phyloP scores from a whole-genome alignment of 306 rosid genomes.

The Lagenaria siceraria region DNA sequence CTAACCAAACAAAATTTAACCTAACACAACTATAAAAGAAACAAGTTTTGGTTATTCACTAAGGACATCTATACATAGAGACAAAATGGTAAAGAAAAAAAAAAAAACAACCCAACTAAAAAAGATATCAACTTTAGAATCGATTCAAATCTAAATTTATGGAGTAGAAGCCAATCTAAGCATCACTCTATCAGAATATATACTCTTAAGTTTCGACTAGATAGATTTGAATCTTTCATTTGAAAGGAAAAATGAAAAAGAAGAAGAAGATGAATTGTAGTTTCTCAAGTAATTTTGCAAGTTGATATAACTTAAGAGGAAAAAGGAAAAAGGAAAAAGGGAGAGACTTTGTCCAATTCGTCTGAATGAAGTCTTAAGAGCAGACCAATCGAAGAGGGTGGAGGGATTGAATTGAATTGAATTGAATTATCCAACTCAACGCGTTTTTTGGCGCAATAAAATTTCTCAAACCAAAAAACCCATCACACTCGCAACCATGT shows the following conservation, averaged over 20 bases:
- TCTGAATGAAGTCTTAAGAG: neutral
- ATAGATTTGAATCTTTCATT: too few relatives aligned
- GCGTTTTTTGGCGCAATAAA: constrained; percentile 8
- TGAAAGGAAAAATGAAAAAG: neutral
- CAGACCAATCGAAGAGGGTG: neutral
- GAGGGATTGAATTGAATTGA: neutral
- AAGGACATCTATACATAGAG: neutral
- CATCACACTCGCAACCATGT: neutral
- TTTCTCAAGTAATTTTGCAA: neutral
- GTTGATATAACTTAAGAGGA: neutral
- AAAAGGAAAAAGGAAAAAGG: neutral
- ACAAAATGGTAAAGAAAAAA: neutral
- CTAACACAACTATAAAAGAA: neutral
- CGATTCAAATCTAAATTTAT: neutral
- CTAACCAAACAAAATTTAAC: neutral
- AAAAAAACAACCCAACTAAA: neutral
- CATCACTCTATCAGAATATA: too few relatives aligned
- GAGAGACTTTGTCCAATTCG: neutral
- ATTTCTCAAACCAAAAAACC: neutral
- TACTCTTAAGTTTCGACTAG: too few relatives aligned
- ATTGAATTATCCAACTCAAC: neutral
- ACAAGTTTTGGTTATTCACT: neutral
- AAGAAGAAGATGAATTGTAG: neutral
- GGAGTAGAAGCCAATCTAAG: too few relatives aligned
- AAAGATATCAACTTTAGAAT: neutral